phyloP scores from a whole-genome alignment of 257 asterid species.

The Petunia secreta region DNA sequence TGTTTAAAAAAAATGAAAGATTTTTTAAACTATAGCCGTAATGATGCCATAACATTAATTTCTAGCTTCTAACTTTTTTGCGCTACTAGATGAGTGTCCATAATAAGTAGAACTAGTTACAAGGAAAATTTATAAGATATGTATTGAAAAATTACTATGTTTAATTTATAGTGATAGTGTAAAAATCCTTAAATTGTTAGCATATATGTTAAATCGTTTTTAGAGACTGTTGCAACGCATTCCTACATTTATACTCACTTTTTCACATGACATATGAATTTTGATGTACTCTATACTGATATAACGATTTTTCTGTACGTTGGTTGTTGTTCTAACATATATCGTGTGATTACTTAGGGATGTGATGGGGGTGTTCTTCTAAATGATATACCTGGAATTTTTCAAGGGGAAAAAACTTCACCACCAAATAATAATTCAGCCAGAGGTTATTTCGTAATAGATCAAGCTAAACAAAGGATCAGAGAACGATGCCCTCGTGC shows the following conservation, averaged over 20 bases:
- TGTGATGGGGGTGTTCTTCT: conserved; percentile 30
- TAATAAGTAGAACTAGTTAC: too few relatives aligned
- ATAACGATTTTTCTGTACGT: not conserved
- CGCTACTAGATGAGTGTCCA: too few relatives aligned
- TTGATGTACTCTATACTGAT: too few relatives aligned
- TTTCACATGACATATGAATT: not conserved
- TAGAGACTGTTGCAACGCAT: too few relatives aligned
- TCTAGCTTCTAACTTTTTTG: too few relatives aligned
- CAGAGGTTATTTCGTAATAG: conserved; percentile 25
- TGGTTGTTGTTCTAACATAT: not conserved
- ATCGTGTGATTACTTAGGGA: conserved; percentile 1
- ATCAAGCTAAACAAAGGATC: conserved; percentile 22
- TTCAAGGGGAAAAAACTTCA: conserved; percentile 28
- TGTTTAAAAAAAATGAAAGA: too few relatives aligned
- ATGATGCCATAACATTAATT: too few relatives aligned
- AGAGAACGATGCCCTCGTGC: conserved; percentile 18
- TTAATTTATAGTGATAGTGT: too few relatives aligned
- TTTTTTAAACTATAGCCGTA: too few relatives aligned
- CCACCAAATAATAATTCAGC: conserved; percentile 26
- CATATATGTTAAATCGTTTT: not conserved
- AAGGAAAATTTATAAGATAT: too few relatives aligned
- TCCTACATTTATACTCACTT: too few relatives aligned
- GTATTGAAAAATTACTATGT: too few relatives aligned
- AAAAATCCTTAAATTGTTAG: not conserved
- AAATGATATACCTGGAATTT: conserved; percentile 20